Conservation (phyloP, 495 filamentous ascomycete species). For the Aspergillus homomorphus region DNA sequence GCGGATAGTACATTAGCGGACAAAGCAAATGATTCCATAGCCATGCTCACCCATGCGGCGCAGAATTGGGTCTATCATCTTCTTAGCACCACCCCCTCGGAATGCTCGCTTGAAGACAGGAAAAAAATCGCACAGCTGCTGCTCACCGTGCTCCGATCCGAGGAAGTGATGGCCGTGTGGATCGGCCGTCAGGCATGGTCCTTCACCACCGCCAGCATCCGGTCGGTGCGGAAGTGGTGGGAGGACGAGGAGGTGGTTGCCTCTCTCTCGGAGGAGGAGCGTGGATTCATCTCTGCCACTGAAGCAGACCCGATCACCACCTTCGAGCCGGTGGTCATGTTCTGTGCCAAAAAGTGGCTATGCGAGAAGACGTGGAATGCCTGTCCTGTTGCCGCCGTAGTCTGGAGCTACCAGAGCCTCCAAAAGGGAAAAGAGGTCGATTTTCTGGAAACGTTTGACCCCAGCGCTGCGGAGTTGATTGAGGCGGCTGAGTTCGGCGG, state of each 20-base stretch:
- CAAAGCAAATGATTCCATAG: neutral
- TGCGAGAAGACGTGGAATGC: neutral
- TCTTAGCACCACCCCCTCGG: neutral
- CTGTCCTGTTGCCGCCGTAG: neutral
- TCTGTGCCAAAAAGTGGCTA: slow-evolving; percentile 9
- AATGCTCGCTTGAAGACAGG: slow-evolving; percentile 8
- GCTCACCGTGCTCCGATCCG: slow-evolving; percentile 1
- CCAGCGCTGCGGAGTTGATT: slow-evolving; percentile 4
- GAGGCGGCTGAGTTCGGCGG: slow-evolving; percentile 11
- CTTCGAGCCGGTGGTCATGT: slow-evolving; percentile 4
- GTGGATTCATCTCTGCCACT: neutral
- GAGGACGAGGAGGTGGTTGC: slow-evolving; percentile 1
- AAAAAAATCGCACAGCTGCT: slow-evolving; percentile 7
- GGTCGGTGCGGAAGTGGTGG: slow-evolving; percentile 11
- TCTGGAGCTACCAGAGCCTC: slow-evolving; percentile 5
- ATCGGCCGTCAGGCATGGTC: neutral
- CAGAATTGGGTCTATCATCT: slow-evolving; percentile 4
- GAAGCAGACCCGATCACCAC: neutral
- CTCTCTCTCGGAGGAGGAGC: slow-evolving; percentile 1
- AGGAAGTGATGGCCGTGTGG: slow-evolving; percentile 4
- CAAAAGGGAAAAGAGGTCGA: slow-evolving; percentile 3
- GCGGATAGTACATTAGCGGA: slow-evolving; percentile 3
- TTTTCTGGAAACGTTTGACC: neutral
- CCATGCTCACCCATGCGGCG: slow-evolving; percentile 5
- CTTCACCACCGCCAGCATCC: neutral